Evolutionary conservation across 2,329 filamentous ascomycete genomes (phyloP).

Genomic region (Ophiostoma novo-ulmi): DNA sequence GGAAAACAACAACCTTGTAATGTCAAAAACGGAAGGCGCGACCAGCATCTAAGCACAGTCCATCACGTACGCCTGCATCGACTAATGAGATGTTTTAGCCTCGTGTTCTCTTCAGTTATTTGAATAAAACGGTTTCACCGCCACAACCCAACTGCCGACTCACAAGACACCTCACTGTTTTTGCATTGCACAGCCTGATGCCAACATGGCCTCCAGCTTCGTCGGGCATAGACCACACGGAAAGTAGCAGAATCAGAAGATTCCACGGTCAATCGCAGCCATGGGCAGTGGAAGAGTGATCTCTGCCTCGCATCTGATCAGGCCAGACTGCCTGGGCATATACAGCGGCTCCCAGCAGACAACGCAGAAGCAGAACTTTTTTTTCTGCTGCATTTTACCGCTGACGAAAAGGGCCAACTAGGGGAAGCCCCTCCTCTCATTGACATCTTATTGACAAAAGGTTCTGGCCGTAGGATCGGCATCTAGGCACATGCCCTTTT

Average conservation of each 20-base stretch:
- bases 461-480: slow-evolving; percentile 2
- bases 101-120: background rate
- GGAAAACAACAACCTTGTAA: background rate
- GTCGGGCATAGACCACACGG: background rate
- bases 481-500: background rate
- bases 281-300: background rate
- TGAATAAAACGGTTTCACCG: background rate
- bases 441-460: background rate
- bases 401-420: background rate
- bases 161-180: background rate
- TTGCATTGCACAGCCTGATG: background rate
- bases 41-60: background rate
- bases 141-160: slow-evolving; percentile 5
- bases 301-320: background rate
- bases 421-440: background rate
- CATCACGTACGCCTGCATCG: background rate
- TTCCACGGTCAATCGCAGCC: background rate
- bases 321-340: background rate
- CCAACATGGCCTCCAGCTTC: background rate
- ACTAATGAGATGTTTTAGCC: background rate
- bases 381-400: background rate
- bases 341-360: background rate
- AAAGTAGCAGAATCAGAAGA: background rate
- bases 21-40: background rate
- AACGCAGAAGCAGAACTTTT: background rate